phyloP scores from a whole-genome alignment of 108 stramenopile species.

The Nitzschia inconspicua region DNA sequence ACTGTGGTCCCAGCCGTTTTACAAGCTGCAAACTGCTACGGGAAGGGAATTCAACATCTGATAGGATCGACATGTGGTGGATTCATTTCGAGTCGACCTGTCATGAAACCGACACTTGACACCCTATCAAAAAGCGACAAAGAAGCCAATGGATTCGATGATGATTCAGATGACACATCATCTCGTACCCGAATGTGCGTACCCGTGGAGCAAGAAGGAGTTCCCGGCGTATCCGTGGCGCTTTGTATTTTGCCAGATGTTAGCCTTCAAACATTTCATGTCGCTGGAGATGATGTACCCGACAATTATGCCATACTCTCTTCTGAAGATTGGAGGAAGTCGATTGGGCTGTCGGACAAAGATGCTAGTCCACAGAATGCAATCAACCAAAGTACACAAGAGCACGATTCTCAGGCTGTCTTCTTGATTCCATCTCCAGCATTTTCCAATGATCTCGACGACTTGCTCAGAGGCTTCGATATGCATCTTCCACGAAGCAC shows the following conservation, averaged over 20 bases:
- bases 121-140: slow-evolving; percentile 1
- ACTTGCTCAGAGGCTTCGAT: slow-evolving; percentile 51
- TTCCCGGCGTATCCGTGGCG: slow-evolving; percentile 59
- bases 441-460: slow-evolving; percentile 72
- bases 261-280: slow-evolving; percentile 54
- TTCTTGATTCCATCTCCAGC: slow-evolving; percentile 69
- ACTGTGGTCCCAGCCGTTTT: slow-evolving; percentile 50
- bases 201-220: slow-evolving; percentile 68
- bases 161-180: background rate
- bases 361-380: no score
- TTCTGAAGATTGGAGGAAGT: slow-evolving; percentile 33
- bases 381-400: no score
- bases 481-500: slow-evolving; percentile 17
- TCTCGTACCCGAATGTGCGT: slow-evolving; percentile 9
- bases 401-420: slow-evolving; percentile 40
- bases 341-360: slow-evolving; percentile 36
- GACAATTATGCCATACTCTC: slow-evolving; percentile 43
- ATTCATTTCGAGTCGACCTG: slow-evolving; percentile 43
- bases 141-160: background rate
- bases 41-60: slow-evolving; percentile 42
- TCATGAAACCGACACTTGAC: slow-evolving; percentile 1
- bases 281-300: slow-evolving; percentile 57
- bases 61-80: slow-evolving; percentile 76
- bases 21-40: slow-evolving; percentile 20
- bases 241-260: slow-evolving; percentile 71